Base-by-base conservation (phyloP, 1,139 yeast species). In the Debaryomyces nepalensis region DNA sequence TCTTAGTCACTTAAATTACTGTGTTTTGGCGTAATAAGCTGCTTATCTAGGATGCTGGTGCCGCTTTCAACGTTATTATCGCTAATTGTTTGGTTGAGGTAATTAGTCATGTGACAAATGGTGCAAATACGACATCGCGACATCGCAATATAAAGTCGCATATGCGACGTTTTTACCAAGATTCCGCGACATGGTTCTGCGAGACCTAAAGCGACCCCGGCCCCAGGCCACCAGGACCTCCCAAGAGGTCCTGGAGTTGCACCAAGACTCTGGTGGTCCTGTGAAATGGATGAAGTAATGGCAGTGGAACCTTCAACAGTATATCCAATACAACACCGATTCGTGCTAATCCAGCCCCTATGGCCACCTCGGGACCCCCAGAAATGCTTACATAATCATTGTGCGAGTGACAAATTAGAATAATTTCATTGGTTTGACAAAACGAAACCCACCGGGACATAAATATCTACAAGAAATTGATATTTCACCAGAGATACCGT, bases 391-490 rank as follows among this genome's bases (percentile, higher is more conserved):
- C 30, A 23, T 34, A 34, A 34, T 22, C 37, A 2, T 2, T 8
- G 4, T 19, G 5, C 27, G 15, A 34, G 29, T 34, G 29, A 34
- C 37, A 34, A 34, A 34, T 34, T 34, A 7, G 5, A 34, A 16
- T 34, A 24, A 12, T 34, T 16, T 34, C 37, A 34, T 34, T 34
- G 37, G 37, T 24, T 18, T 34, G 9, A 11, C n/a, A 8, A 23
- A 24, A 34, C 29, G 29, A 34, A 7, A 22, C 15, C 15, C 10
- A 34, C 37, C 37, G 30, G 37, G 37, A 34, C 36, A 22, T 33
- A 33, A 22, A 22, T 33, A 33, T 21, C 27, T 18, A 10, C 5
- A 33, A 11, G 26, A 10, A 33, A 22, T 22, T 32, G 30, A 24
- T 19, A 11, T 14, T 33, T 22, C 18, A 6, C n/a, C 16, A 22